phyloP scores from a whole-genome alignment of 768 basidiomycete genomes.

The Russula emetica region DNA sequence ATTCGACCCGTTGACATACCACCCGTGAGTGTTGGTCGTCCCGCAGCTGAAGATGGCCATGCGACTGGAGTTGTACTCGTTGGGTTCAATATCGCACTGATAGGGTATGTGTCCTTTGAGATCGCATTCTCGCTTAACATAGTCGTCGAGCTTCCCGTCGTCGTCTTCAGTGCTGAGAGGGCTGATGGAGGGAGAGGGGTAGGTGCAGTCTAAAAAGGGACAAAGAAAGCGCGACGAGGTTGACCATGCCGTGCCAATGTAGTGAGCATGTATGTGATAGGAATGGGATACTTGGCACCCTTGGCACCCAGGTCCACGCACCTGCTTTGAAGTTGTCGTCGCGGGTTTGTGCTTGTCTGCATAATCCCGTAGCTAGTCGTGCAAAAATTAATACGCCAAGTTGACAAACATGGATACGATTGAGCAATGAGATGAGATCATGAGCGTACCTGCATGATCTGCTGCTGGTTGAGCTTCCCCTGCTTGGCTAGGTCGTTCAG shows the following conservation, averaged over 20 bases:
- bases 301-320: neutral
- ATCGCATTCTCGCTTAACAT: conserved; percentile 29
- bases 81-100: conserved; percentile 54
- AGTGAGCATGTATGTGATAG: neutral
- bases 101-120: conserved; percentile 51
- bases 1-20: conserved; percentile 65
- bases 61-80: conserved; percentile 62
- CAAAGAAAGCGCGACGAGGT: too few species aligned
- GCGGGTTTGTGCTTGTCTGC: conserved; percentile 56
- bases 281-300: neutral
- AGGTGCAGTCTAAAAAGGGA: too few species aligned
- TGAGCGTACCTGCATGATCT: conserved; percentile 59
- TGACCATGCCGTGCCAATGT: neutral
- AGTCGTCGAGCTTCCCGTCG: conserved; percentile 31
- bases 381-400: neutral
- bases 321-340: conserved; percentile 24
- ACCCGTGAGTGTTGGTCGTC: conserved; percentile 72
- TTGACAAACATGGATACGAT: neutral
- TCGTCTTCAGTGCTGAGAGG: conserved; percentile 7
- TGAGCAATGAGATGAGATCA: neutral
- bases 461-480: conserved; percentile 66
- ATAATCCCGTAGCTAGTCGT: conserved; percentile 56
- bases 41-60: conserved; percentile 52
- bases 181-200: conserved; percentile 5
- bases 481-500: conserved; percentile 65